Evolutionary conservation across 306 rosid species (phyloP), one percentile per base, ranked within the genome.

Genomic region (Cyclanthera cordifolia): DNA sequence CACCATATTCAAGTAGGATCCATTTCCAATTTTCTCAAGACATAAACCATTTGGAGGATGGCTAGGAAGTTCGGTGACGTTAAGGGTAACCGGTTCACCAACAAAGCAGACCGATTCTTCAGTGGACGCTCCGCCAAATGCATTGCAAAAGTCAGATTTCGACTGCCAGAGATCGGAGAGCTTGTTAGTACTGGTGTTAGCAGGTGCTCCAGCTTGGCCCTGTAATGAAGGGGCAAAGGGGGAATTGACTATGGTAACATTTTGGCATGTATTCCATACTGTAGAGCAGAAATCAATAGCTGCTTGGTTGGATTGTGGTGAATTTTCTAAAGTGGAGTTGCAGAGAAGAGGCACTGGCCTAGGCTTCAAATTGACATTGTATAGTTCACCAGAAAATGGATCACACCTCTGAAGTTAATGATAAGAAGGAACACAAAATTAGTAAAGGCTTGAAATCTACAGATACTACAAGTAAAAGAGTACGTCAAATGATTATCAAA

Each of bases 11-110:
- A 94, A 87, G 79, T 81, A 94, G 69, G 97, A 80, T 70, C 95
- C 99, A 85, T 86, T 94, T 3, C 89, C 97, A 30, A 94, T 88
- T 82, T 84, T 94, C 85, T 94, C 99, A 14, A 94, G 85, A 82
- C 99, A 94, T 77, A 94, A 73, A 45, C 97, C 99, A 73, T 37
- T 2, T 57, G 65, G 72, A 30, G 65, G 70, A 30, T 90, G 84
- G 48, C 2, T 66, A 57, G 87, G 77, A 68, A 76, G 69, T 61
- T 30, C 77, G 1, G 77, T 75, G 10, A 77, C 83, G 45, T 86
- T 85, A 37, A 94, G 82, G 8, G 69, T 53, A 54, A 88, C 87
- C 39, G 96, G 95, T 64, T 82, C 83, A 0, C 99, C 99, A 58
- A 60, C 83, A 75, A 88, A 94, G 61, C 99, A 94, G 9, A 86